Conservation (phyloP, 768 basidiomycete species). For the Tylopilus vinaceipallidus region DNA sequence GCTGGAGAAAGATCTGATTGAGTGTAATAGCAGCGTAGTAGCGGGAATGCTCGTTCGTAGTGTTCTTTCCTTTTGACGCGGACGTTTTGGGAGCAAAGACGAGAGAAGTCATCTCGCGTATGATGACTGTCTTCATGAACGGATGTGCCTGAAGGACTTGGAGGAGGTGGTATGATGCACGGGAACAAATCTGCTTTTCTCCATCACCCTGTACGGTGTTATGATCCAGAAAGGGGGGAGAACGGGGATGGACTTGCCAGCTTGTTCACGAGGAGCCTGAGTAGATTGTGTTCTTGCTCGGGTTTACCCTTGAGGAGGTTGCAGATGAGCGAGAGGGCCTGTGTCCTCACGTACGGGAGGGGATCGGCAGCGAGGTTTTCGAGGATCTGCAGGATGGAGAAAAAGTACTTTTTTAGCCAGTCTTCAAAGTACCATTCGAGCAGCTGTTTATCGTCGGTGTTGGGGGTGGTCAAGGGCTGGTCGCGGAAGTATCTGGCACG, state of each 20-base stretch:
- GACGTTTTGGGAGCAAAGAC: conserved; percentile 42
- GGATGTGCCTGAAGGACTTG: conserved; percentile 90
- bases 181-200: conserved; percentile 83
- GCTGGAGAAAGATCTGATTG: conserved; percentile 84
- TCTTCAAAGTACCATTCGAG: conserved; percentile 93
- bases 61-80: conserved; percentile 31
- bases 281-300: conserved; percentile 96
- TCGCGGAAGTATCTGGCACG: conserved; percentile 80
- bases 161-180: conserved; percentile 86
- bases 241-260: conserved; percentile 49
- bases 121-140: conserved; percentile 86
- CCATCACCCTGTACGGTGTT: conserved; percentile 68
- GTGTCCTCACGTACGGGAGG: conserved; percentile 83
- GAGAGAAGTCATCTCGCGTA: conserved; percentile 80
- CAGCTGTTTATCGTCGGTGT: conserved; percentile 68
- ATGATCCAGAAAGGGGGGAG: neutral
- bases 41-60: conserved; percentile 64
- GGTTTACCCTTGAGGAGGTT: conserved; percentile 85
- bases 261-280: conserved; percentile 91
- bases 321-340: conserved; percentile 73
- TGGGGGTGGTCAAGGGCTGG: conserved; percentile 67
- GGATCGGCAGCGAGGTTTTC: conserved; percentile 87
- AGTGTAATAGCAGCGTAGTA: conserved; percentile 95
- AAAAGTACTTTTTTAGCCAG: conserved; percentile 97
- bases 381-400: conserved; percentile 83